These are phyloP conservation scores for Globisporangium spinosum DNA, from an alignment of 352 stramenopile genomes.

Conservation along the genomic window DNA sequence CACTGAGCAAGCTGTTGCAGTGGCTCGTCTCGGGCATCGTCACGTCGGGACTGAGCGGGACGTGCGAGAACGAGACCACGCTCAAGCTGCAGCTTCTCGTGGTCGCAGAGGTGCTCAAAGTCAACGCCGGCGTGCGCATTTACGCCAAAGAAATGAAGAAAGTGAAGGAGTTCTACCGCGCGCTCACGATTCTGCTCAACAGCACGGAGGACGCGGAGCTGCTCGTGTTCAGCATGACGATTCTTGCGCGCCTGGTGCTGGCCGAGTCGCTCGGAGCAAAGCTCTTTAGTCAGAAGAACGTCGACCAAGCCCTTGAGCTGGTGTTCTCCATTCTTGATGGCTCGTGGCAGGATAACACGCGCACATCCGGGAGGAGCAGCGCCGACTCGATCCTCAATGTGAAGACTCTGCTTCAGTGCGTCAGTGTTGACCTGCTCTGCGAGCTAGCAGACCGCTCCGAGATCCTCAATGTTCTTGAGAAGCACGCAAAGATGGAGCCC, in stretches of 20 bases:
- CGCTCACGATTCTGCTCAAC: slow-evolving; percentile 78
- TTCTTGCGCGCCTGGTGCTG: slow-evolving; percentile 70
- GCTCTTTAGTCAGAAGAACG: slow-evolving; percentile 80
- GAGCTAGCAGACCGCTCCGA: slow-evolving; percentile 56
- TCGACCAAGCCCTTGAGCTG: slow-evolving; percentile 67
- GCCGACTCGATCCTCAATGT: slow-evolving; percentile 32
- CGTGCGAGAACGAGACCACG: slow-evolving; percentile 39
- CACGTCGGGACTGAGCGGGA: slow-evolving; percentile 33
- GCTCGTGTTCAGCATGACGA: slow-evolving; percentile 74
- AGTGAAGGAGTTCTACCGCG: slow-evolving; percentile 79
- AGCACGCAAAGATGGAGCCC: slow-evolving; percentile 41
- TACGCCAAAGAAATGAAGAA: slow-evolving; percentile 78
- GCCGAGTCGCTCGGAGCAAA: slow-evolving; percentile 71
- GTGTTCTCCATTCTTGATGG: slow-evolving; percentile 69
- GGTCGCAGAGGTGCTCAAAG: slow-evolving; percentile 61
- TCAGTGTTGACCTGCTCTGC: slow-evolving; percentile 65
- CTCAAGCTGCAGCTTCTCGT: slow-evolving; percentile 72
- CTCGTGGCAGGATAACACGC: slow-evolving; percentile 36
- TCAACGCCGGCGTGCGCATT: slow-evolving; percentile 67
- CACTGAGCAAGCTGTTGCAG: slow-evolving; percentile 60
- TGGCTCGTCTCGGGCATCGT: slow-evolving; percentile 55
- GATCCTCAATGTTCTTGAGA: slow-evolving; percentile 50
- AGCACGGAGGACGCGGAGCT: slow-evolving; percentile 71
- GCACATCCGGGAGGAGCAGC: slow-evolving; percentile 1
- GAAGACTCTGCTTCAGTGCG: slow-evolving; percentile 43